These are phyloP conservation scores for Rhodomyrtus tomentosa DNA, from an alignment of 345 rosid genomes.

Conservation along the genomic window DNA sequence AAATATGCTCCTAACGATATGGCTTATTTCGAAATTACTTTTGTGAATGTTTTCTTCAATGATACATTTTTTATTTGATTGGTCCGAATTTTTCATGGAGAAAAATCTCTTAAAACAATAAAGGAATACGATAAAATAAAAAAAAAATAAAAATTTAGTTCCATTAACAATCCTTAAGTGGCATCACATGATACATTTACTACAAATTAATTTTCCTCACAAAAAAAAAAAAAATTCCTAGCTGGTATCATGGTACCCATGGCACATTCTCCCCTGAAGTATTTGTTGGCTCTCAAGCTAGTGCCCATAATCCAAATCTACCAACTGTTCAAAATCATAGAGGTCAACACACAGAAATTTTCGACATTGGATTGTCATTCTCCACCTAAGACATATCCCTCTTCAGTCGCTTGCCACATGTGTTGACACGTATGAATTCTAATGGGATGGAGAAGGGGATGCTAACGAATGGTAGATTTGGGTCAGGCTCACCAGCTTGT, in stretches of 20 bases:
- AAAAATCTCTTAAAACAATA: neutral
- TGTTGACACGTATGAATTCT: neutral
- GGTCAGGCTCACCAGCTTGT: neutral
- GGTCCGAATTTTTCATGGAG: neutral
- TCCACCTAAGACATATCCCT: neutral
- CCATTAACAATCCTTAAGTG: neutral
- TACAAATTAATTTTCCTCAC: no score
- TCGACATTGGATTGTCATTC: neutral
- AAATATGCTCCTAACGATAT: neutral
- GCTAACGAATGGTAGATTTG: neutral
- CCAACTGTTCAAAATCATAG: neutral
- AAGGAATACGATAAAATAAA: neutral
- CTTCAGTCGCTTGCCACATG: neutral
- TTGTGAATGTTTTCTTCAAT: neutral
- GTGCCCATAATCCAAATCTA: neutral
- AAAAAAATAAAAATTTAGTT: neutral
- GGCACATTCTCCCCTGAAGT: neutral
- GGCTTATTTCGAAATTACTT: neutral
- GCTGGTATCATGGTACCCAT: neutral
- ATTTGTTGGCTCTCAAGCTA: neutral
- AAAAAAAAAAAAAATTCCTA: neutral
- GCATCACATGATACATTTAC: neutral
- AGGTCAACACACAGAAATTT: neutral
- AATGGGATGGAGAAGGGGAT: neutral
- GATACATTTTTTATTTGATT: neutral